Percentiles rank a stretch among this genome's conserved stretches.
Conservation (phyloP, 2,329 filamentous ascomycete genomes). For the Calonectria ilicicola region DNA sequence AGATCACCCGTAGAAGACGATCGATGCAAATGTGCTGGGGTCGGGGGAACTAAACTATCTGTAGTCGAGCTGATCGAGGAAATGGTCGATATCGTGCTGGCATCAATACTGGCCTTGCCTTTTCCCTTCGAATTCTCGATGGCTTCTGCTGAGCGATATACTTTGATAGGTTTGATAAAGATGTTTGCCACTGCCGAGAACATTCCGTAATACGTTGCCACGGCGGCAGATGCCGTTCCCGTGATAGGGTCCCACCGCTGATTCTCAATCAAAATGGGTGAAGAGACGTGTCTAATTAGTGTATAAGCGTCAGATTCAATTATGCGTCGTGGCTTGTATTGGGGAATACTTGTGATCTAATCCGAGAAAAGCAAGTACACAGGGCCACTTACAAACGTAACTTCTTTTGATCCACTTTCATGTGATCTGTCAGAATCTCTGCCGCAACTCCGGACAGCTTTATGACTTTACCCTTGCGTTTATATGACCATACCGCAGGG, state of each 20-base stretch:
- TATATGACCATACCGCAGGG: slow-evolving; percentile 18
- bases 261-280: slow-evolving; percentile 19
- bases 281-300: background rate
- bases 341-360: too few species aligned
- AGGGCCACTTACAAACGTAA: slow-evolving; percentile 3
- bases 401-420: slow-evolving; percentile 24
- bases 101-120: background rate
- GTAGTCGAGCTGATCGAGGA: background rate
- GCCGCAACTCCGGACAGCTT: slow-evolving; percentile 30
- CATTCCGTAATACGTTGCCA: slow-evolving; percentile 14
- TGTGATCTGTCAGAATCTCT: slow-evolving; percentile 8
- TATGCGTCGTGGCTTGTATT: too few species aligned
- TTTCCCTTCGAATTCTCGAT: background rate
- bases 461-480: background rate
- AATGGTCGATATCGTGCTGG: background rate
- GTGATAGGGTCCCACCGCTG: slow-evolving; percentile 33
- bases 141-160: slow-evolving; percentile 5
- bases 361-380: background rate
- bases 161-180: slow-evolving; percentile 22
- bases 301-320: background rate
- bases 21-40: background rate
- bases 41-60: background rate
- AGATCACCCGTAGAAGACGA: background rate
- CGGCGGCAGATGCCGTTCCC: background rate
- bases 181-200: slow-evolving; percentile 13